Percentiles rank a stretch among this genome's conserved stretches.
These are phyloP conservation scores for Phaffomyces thermotolerans DNA, from an alignment of 805 yeast genomes.

Conservation along the genomic window DNA sequence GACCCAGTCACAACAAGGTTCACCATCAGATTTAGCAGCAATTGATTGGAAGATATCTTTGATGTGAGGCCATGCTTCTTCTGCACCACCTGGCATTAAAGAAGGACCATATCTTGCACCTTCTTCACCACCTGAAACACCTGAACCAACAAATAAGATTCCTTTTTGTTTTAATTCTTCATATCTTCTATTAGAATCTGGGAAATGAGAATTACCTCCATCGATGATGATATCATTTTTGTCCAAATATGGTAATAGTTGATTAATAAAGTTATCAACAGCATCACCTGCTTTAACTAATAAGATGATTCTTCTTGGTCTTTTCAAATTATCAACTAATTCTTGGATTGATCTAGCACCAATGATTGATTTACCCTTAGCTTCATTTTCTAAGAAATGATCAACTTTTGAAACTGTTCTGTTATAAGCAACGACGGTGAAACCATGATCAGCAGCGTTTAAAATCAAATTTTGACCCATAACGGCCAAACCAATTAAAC, in stretches of 20 bases:
- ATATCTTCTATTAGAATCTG: slow-evolving; percentile 95
- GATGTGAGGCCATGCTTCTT: slow-evolving; percentile 97
- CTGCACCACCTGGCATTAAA: slow-evolving; percentile 98
- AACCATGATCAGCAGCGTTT: slow-evolving; percentile 98
- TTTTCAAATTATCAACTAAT: slow-evolving; percentile 80
- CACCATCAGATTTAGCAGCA: slow-evolving; percentile 94
- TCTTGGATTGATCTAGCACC: slow-evolving; percentile 94
- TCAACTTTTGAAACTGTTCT: slow-evolving; percentile 96
- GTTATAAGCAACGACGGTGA: slow-evolving; percentile 97
- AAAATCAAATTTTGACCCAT: slow-evolving; percentile 98
- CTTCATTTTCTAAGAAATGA: slow-evolving; percentile 87
- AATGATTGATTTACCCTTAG: slow-evolving; percentile 92
- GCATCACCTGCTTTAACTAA: slow-evolving; percentile 96
- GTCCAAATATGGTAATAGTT: slow-evolving; percentile 85
- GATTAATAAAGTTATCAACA: slow-evolving; percentile 85
- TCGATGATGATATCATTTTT: slow-evolving; percentile 97
- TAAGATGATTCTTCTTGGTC: slow-evolving; percentile 92
- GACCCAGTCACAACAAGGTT: slow-evolving; percentile 99
- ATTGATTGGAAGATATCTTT: slow-evolving; percentile 94
- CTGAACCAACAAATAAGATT: slow-evolving; percentile 91
- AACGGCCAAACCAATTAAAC: slow-evolving; percentile 98
- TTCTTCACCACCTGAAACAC: slow-evolving; percentile 99
- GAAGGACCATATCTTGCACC: slow-evolving; percentile 99
- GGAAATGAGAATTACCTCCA: slow-evolving; percentile 99
- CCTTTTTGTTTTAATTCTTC: slow-evolving; percentile 84